These are phyloP conservation scores for Osmozyma mogii DNA, from an alignment of 805 yeast genomes.

Conservation along the genomic window DNA sequence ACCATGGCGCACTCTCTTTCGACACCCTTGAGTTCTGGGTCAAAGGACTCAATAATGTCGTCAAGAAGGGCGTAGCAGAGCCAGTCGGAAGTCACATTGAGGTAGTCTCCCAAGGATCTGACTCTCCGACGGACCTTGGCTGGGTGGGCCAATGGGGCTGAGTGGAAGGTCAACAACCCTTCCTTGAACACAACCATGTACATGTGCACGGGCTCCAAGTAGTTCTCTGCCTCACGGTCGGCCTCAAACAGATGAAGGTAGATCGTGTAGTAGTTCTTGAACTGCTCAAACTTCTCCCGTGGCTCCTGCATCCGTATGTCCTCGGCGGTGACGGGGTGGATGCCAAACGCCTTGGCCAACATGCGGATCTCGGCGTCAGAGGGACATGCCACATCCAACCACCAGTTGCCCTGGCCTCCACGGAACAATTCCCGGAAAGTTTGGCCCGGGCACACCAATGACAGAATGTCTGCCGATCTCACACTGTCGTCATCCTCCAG, in stretches of 20 bases:
- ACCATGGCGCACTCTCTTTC: slow-evolving; percentile 79
- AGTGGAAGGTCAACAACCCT: slow-evolving; percentile 55
- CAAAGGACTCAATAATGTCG: slow-evolving; percentile 80
- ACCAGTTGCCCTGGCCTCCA: slow-evolving; percentile 78
- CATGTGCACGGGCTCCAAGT: slow-evolving; percentile 65
- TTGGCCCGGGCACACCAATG: slow-evolving; percentile 59
- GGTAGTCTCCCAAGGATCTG: slow-evolving; percentile 69
- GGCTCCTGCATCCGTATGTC: slow-evolving; percentile 95
- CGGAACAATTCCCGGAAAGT: slow-evolving; percentile 63
- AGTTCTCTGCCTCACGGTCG: slow-evolving; percentile 74
- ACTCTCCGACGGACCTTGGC: slow-evolving; percentile 76
- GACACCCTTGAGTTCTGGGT: slow-evolving; percentile 68
- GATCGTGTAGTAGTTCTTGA: slow-evolving; percentile 84
- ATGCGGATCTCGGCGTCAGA: slow-evolving; percentile 93
- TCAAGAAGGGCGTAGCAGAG: slow-evolving; percentile 73
- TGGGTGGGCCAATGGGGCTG: slow-evolving; percentile 49
- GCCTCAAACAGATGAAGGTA: slow-evolving; percentile 95
- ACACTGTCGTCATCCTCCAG: slow-evolving; percentile 79
- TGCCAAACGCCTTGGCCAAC: slow-evolving; percentile 87
- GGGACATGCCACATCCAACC: slow-evolving; percentile 92
- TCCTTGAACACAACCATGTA: slow-evolving; percentile 57
- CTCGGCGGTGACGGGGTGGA: slow-evolving; percentile 96
- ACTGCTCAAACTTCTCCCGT: slow-evolving; percentile 93
- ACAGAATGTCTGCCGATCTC: slow-evolving; percentile 82
- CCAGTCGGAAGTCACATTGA: slow-evolving; percentile 76